These are phyloP conservation scores for Fabrea salina DNA, from an alignment of 169 alveolate genomes.

Conservation along the genomic window DNA sequence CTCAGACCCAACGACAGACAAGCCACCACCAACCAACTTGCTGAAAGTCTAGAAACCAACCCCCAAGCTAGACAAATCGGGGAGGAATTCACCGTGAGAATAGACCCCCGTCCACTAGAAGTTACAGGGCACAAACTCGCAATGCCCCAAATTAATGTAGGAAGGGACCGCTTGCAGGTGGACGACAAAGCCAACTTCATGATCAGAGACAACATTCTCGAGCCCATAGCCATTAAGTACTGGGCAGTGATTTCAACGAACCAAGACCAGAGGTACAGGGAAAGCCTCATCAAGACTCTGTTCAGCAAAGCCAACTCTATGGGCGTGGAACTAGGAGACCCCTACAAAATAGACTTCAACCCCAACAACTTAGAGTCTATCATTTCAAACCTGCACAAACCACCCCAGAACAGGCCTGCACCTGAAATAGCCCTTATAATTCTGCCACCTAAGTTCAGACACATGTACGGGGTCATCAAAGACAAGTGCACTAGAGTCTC, in stretches of 20 bases:
- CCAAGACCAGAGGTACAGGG: slow-evolving; percentile 23
- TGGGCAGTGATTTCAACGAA: slow-evolving; percentile 41
- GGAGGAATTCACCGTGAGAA: slow-evolving; percentile 14
- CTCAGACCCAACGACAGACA: slow-evolving; percentile 40
- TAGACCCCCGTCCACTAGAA: slow-evolving; percentile 35
- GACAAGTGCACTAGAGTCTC: not conserved
- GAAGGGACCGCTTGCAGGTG: not conserved
- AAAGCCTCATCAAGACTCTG: slow-evolving; percentile 30
- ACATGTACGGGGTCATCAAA: not conserved
- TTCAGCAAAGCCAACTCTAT: not conserved
- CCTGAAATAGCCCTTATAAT: not conserved
- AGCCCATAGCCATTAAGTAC: slow-evolving; percentile 25
- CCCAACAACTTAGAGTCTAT: not conserved
- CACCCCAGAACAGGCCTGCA: not conserved
- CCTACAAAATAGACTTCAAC: not conserved
- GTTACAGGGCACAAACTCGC: slow-evolving; percentile 35
- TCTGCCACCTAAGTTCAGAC: not conserved
- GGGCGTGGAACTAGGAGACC: slow-evolving; percentile 32
- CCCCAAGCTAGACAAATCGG: not conserved
- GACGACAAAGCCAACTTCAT: slow-evolving; percentile 39
- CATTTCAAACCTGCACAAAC: not conserved
- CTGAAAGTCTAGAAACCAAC: not conserved
- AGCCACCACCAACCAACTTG: not conserved
- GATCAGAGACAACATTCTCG: slow-evolving; percentile 21
- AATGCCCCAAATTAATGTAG: slow-evolving; percentile 31